phyloP scores from a whole-genome alignment of 352 stramenopile species.

The Phytophthora litchii region DNA sequence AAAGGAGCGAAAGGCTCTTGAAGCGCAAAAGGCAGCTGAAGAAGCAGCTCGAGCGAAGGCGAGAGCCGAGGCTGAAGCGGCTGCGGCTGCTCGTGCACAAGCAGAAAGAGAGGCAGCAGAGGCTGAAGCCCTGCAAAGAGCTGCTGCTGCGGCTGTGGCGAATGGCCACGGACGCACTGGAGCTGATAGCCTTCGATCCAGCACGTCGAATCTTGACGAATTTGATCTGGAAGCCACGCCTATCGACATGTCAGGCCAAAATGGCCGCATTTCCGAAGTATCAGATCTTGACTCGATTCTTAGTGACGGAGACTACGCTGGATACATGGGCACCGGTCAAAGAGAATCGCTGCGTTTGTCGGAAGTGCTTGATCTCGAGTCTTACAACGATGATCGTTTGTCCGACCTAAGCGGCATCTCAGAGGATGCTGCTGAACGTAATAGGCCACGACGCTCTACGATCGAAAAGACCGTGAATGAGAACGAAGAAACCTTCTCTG shows the following conservation, averaged over 20 bases:
- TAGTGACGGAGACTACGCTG: slow-evolving; percentile 68
- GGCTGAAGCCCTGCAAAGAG: slow-evolving; percentile 31
- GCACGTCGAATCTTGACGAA: slow-evolving; percentile 58
- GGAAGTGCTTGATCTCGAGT: slow-evolving; percentile 80
- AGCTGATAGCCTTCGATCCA: slow-evolving; percentile 39
- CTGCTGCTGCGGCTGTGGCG: slow-evolving; percentile 35
- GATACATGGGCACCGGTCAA: slow-evolving; percentile 49
- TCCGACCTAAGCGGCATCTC: slow-evolving; percentile 69
- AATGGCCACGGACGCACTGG: slow-evolving; percentile 33
- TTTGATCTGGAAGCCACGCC: slow-evolving; percentile 70
- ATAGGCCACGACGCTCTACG: slow-evolving; percentile 32
- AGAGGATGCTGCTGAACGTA: slow-evolving; percentile 38
- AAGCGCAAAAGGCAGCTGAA: slow-evolving; percentile 37
- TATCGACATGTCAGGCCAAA: slow-evolving; percentile 38
- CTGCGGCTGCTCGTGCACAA: slow-evolving; percentile 27
- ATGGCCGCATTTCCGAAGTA: slow-evolving; percentile 64
- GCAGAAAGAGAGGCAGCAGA: slow-evolving; percentile 42
- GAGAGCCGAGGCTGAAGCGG: slow-evolving; percentile 37
- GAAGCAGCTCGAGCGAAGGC: slow-evolving; percentile 45
- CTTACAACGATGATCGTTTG: slow-evolving; percentile 50
- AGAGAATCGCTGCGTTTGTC: slow-evolving; percentile 76
- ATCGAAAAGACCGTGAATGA: slow-evolving; percentile 37
- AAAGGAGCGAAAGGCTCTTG: slow-evolving; percentile 45
- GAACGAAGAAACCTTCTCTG: slow-evolving; percentile 54
- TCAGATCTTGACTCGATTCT: slow-evolving; percentile 70